Base-by-base conservation (phyloP, 176 grass and related monocot genomes). In the Elaeis guineensis region DNA sequence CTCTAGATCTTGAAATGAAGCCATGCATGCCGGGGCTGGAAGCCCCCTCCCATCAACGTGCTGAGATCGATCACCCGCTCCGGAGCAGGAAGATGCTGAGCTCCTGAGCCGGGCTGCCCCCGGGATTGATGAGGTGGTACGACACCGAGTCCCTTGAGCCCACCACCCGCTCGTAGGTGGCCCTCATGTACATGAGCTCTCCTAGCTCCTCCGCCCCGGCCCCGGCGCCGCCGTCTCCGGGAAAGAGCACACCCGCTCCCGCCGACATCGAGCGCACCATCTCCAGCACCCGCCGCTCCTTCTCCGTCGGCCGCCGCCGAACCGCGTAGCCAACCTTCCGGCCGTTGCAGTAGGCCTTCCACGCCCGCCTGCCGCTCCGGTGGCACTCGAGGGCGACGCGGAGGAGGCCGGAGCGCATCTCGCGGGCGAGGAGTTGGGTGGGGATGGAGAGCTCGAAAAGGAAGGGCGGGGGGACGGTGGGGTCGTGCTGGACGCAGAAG, bases 401-500 rank as follows among this genome's bases (percentile, higher is more conserved):
- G 21, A 84, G 76, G 5, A 75, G 66, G 61, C 76, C 81, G 3
- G 71, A 70, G 17, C 55, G 55, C 76, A 84, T 79, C 81, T 84
- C 81, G 55, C 49, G 5, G 0, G 76, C 81, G 4, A 84, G 72
- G 39, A 67, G 74, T 29, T 79, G 55, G 65, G 74, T 84, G 11
- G 65, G 60, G 19, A 84, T 72, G 66, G 81, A 71, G 20, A 84
- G 81, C 71, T 84, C 76, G 61, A 84, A 84, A 66, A 84, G 81
- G 66, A 84, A 84, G 23, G 81, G 81, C 0, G 76, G 81, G 29
- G 61, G 71, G 22, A 66, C 55, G 55, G 81, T n/a, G 25, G 75
- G 65, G 61, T 84, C 75, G 55, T 76, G 81, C 75, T 84, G 81
- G 65, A 84, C 81, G 71, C 81, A 84, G 75, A 84, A 79, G 65